phyloP scores from a whole-genome alignment of 345 rosid species.

The Excoecaria cochinchinensis region DNA sequence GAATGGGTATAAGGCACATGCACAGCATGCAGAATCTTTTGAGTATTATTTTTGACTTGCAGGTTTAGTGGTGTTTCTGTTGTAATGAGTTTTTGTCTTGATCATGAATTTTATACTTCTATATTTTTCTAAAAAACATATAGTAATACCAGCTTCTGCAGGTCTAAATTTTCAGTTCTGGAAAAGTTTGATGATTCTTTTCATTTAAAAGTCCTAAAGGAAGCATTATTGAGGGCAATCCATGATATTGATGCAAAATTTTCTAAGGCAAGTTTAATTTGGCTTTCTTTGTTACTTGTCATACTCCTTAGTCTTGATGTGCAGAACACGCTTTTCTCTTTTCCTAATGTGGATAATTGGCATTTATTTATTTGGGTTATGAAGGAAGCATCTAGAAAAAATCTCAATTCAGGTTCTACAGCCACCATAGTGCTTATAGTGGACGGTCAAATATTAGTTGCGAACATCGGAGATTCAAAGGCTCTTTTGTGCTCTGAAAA shows the following conservation, averaged over 20 bases:
- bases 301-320: not conserved
- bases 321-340: not conserved
- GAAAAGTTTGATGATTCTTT: conserved; percentile 55
- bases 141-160: conserved; percentile 30
- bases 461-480: conserved; percentile 91
- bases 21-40: not conserved
- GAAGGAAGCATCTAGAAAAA: conserved; percentile 69
- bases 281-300: not conserved
- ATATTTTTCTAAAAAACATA: not conserved
- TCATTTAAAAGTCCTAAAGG: conserved; percentile 75
- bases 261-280: conserved; percentile 55
- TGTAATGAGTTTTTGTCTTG: not conserved
- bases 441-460: conserved; percentile 77
- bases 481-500: conserved; percentile 86
- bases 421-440: conserved; percentile 76
- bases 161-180: conserved; percentile 55
- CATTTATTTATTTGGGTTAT: conserved; percentile 22
- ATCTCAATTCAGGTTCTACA: conserved; percentile 73
- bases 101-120: not conserved
- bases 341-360: not conserved
- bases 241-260: conserved; percentile 83
- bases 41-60: not conserved
- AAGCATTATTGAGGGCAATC: conserved; percentile 82
- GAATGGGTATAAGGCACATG: not conserved
- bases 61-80: not conserved